Conservation (phyloP, 495 filamentous ascomycete species). For the Talaromyces thailandensis region DNA sequence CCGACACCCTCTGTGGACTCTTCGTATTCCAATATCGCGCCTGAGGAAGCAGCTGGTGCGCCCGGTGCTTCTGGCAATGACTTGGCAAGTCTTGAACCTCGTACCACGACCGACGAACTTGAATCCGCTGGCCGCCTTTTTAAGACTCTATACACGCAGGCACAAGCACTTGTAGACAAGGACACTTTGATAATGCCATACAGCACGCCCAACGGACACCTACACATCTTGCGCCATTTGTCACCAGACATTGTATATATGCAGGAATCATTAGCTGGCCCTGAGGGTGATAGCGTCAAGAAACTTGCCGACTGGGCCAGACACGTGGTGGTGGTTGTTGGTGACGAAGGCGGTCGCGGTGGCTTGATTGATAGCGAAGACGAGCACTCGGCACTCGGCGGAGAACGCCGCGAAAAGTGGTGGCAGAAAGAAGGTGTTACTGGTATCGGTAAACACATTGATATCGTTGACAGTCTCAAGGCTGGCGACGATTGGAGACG, state of each 20-base stretch:
- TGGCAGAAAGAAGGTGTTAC: constrained; percentile 76
- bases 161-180: constrained; percentile 66
- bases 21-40: constrained; percentile 80
- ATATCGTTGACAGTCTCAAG: constrained; percentile 70
- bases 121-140: constrained; percentile 46
- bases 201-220: constrained; percentile 63
- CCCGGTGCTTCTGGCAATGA: constrained; percentile 51
- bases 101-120: constrained; percentile 22
- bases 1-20: constrained; percentile 62
- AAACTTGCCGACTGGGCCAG: constrained; percentile 78
- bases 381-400: constrained; percentile 47
- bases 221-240: constrained; percentile 77
- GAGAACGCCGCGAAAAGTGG: constrained; percentile 57
- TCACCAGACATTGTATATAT: constrained; percentile 77
- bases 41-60: constrained; percentile 63
- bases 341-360: constrained; percentile 72
- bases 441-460: constrained; percentile 75
- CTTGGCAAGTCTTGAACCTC: constrained; percentile 37
- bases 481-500: constrained; percentile 78
- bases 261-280: constrained; percentile 67
- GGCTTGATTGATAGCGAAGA: constrained; percentile 88
- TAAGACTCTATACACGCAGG: constrained; percentile 68
- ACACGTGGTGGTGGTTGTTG: constrained; percentile 76
- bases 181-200: constrained; percentile 83
- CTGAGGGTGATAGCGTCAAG: constrained; percentile 57